phyloP scores from a whole-genome alignment of 225 moss, liverwort and hornwort species.

The Neckera pumila region DNA sequence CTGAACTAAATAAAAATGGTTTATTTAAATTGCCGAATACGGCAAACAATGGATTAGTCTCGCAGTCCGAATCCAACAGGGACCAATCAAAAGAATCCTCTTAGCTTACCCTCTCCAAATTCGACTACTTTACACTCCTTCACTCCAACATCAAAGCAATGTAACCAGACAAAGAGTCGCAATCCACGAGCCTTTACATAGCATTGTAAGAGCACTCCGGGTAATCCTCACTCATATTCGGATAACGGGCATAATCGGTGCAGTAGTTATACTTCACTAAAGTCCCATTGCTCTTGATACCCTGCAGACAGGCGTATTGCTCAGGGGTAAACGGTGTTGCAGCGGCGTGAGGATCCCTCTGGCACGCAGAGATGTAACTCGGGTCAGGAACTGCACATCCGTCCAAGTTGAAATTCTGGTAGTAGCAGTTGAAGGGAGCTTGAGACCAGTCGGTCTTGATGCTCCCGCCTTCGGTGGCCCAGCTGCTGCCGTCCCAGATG shows the following conservation, averaged over 20 bases:
- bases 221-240: not conserved
- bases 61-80: not conserved
- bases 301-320: not conserved
- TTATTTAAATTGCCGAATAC: not conserved
- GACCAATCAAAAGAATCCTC: not conserved
- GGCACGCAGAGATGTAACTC: not conserved
- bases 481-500: constrained; percentile 60
- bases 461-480: constrained; percentile 58
- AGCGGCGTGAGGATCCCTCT: rapidly evolving
- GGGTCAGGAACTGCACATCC: not conserved
- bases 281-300: not conserved
- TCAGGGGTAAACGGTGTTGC: not conserved
- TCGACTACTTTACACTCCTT: not conserved
- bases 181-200: not conserved
- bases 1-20: not conserved
- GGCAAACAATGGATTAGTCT: not conserved
- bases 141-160: not conserved
- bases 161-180: not conserved
- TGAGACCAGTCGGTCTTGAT: constrained; percentile 48
- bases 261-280: constrained; percentile 10
- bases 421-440: constrained; percentile 8
- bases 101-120: not conserved
- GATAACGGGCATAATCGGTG: not conserved
- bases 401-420: not conserved
- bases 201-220: not conserved